A percentile compares a stretch with the other conserved stretches of the same genome.
These are phyloP conservation scores for Yamadazyma ubonensis DNA, from an alignment of 805 yeast genomes.

Conservation along the genomic window DNA sequence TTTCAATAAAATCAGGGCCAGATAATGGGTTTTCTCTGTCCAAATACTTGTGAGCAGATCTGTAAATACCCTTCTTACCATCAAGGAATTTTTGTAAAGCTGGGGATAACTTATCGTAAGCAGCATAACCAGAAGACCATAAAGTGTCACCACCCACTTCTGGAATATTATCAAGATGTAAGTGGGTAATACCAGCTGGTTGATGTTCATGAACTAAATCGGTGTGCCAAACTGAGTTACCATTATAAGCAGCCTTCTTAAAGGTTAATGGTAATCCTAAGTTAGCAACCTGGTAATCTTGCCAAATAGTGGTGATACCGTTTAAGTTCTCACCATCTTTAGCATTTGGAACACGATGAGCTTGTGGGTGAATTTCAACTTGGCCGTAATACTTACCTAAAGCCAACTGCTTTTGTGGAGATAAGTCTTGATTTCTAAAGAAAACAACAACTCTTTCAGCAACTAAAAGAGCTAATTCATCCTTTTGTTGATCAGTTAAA, in stretches of 20 bases:
- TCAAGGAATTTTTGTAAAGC: conserved; percentile 51
- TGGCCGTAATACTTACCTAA: conserved; percentile 31
- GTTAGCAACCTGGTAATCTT: conserved; percentile 30
- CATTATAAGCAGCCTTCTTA: conserved; percentile 19
- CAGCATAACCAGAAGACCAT: conserved; percentile 60
- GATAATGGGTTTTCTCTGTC: conserved; percentile 47
- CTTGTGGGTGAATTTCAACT: conserved; percentile 31
- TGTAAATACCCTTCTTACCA: conserved; percentile 47
- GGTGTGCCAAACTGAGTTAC: conserved; percentile 35
- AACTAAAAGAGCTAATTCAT: conserved; percentile 28
- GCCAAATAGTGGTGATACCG: conserved; percentile 45
- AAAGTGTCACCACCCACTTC: conserved; percentile 54
- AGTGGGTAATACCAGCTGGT: conserved; percentile 40
- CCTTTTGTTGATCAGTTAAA: conserved; percentile 25
- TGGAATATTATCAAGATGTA: conserved; percentile 42
- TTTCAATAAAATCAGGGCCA: conserved; percentile 48
- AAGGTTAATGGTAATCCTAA: conserved; percentile 28
- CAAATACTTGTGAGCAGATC: conserved; percentile 42
- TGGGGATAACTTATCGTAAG: conserved; percentile 55
- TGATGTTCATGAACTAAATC: conserved; percentile 37
- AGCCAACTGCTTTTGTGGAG: conserved; percentile 31
- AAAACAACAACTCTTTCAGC: conserved; percentile 32
- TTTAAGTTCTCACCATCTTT: conserved; percentile 14
- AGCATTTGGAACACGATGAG: conserved; percentile 22
- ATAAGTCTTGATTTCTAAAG: conserved; percentile 31